Evolutionary conservation across 306 rosid species (phyloP).

Genomic region (Pachyrhizus erosus): DNA sequence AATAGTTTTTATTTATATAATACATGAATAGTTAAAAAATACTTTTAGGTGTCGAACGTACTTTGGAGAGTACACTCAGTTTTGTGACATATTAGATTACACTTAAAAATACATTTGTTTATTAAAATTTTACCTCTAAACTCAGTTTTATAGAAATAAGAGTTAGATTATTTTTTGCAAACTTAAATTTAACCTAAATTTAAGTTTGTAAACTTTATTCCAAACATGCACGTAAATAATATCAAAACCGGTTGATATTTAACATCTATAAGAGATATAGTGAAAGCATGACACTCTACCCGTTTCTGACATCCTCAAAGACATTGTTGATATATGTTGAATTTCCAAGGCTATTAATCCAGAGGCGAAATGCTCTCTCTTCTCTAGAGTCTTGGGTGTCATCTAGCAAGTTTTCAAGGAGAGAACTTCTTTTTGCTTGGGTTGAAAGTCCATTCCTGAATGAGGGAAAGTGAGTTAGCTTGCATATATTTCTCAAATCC

Average conservation of each 20-base stretch:
- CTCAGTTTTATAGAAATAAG: too few species aligned
- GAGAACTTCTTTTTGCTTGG: slow-evolving; percentile 70
- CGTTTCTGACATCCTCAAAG: slow-evolving; percentile 92
- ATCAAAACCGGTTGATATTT: background rate
- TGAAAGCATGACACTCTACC: slow-evolving; percentile 50
- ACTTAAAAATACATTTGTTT: too few species aligned
- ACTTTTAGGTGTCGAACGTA: too few species aligned
- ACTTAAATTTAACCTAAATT: too few species aligned
- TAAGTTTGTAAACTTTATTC: too few species aligned
- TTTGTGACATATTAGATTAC: too few species aligned
- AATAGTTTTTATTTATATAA: background rate
- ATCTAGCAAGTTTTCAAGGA: slow-evolving; percentile 76
- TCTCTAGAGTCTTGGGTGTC: slow-evolving; percentile 87
- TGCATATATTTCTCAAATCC: slow-evolving; percentile 14
- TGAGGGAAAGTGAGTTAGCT: slow-evolving; percentile 23
- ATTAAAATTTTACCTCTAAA: too few species aligned
- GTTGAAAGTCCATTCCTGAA: slow-evolving; percentile 90
- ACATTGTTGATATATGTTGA: slow-evolving; percentile 90
- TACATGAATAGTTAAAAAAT: too few species aligned
- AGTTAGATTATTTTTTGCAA: too few species aligned
- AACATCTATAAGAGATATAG: background rate
- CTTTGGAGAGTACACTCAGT: too few species aligned
- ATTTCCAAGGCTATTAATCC: slow-evolving; percentile 90
- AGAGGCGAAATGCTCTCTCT: slow-evolving; percentile 93
- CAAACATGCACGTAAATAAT: too few species aligned